Conservation (phyloP, 768 basidiomycete species). For the Lactarius psammicola region DNA sequence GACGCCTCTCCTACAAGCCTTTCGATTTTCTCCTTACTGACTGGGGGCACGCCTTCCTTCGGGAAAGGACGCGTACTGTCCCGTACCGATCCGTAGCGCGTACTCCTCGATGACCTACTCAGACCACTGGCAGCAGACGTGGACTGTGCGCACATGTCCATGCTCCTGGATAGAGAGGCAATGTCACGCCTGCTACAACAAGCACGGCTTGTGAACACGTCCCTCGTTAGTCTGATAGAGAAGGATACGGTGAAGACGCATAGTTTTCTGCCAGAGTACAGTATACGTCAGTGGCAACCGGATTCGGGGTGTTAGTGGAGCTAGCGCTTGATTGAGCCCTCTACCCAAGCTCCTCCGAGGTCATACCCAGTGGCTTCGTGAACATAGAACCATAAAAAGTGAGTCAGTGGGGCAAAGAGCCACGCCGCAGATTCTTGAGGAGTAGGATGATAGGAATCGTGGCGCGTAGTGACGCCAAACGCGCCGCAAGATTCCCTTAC, state of each 20-base stretch:
- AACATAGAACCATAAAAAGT: background rate
- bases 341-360: background rate
- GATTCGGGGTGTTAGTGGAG: background rate
- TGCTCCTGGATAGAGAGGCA: background rate
- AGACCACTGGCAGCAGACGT: background rate
- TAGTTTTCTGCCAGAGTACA: too few relatives aligned
- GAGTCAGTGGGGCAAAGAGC: background rate
- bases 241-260: too few relatives aligned
- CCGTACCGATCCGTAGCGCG: background rate
- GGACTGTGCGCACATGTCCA: background rate
- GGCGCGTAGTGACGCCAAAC: too few relatives aligned
- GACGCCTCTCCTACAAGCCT: background rate
- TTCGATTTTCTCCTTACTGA: background rate
- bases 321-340: background rate
- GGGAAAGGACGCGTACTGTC: background rate
- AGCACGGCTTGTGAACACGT: background rate
- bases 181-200: background rate
- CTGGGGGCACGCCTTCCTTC: background rate
- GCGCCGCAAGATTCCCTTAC: too few relatives aligned
- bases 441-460: too few relatives aligned
- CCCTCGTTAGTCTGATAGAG: background rate
- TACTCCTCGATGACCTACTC: background rate
- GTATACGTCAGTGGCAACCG: too few relatives aligned
- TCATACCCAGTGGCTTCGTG: background rate
- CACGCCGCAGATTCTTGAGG: too few relatives aligned